phyloP scores from a whole-genome alignment of 805 yeast genomes.

The Osmozyma mogii region DNA sequence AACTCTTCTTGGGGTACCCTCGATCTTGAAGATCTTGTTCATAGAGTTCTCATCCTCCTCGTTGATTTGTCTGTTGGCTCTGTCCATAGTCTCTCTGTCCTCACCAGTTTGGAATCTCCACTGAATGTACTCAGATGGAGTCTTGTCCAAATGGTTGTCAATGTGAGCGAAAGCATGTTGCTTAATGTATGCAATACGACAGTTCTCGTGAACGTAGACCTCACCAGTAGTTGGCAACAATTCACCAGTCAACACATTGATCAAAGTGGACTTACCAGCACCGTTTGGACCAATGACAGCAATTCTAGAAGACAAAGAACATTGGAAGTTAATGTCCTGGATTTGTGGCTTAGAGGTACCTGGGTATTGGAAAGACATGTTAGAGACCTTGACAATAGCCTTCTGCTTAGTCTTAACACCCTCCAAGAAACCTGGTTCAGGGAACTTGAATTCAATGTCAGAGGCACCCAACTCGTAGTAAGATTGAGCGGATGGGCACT shows the following conservation, averaged over 20 bases:
- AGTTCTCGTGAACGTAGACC: conserved; percentile 98
- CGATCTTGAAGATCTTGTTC: conserved; percentile 99
- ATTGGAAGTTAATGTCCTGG: conserved; percentile 88
- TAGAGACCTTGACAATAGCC: conserved; percentile 96
- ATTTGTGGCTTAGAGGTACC: conserved; percentile 98
- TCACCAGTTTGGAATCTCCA: conserved; percentile 99
- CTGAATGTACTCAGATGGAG: conserved; percentile 99
- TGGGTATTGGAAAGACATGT: conserved; percentile 99
- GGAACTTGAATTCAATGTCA: conserved; percentile 93
- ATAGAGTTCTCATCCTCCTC: conserved; percentile 96
- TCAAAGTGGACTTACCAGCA: conserved; percentile 99
- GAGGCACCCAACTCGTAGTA: conserved; percentile 99
- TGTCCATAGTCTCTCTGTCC: conserved; percentile 99
- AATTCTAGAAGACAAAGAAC: conserved; percentile 98
- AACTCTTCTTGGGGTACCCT: conserved; percentile 97
- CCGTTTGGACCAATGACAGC: conserved; percentile 99
- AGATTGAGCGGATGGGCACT: conserved; percentile 97
- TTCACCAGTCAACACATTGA: conserved; percentile 99
- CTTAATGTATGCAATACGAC: conserved; percentile 99
- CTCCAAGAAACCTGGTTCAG: conserved; percentile 99
- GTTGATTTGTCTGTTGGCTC: conserved; percentile 97
- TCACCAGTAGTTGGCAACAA: conserved; percentile 97
- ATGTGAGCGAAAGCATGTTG: conserved; percentile 99
- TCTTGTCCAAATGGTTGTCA: conserved; percentile 97
- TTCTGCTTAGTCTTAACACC: conserved; percentile 99